Evolutionary conservation across 352 stramenopile genomes (phyloP).

Genomic region (Aphanomyces stellatus): DNA sequence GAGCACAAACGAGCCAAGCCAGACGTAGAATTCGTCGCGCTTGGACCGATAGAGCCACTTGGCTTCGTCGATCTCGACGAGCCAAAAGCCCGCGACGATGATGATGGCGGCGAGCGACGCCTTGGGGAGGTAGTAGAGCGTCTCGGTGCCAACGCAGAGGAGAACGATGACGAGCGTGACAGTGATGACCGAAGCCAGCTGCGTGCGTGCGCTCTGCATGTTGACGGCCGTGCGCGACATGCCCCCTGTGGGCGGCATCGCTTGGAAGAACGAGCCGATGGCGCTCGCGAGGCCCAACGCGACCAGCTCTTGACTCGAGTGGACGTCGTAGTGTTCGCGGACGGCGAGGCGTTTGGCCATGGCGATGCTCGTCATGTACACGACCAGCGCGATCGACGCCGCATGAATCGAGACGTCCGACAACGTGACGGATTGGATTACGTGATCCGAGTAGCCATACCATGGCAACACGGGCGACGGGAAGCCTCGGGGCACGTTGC

Average conservation of each 20-base stretch:
- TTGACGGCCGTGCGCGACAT: conserved; percentile 87
- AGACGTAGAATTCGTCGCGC: conserved; percentile 54
- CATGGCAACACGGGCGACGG: conserved; percentile 38
- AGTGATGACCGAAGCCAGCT: conserved; percentile 76
- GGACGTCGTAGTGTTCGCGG: conserved; percentile 65
- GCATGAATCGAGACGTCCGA: conserved; percentile 55
- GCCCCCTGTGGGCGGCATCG: conserved; percentile 82
- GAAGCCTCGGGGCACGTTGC: conserved; percentile 56
- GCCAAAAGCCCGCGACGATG: conserved; percentile 78
- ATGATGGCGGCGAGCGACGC: conserved; percentile 81
- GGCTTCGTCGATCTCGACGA: conserved; percentile 81
- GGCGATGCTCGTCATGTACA: conserved; percentile 86
- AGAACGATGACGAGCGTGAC: conserved; percentile 73
- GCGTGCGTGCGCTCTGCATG: conserved; percentile 77
- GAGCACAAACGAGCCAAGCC: conserved; percentile 45
- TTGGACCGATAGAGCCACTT: conserved; percentile 69
- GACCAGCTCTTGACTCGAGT: conserved; percentile 76
- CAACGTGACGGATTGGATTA: conserved; percentile 42
- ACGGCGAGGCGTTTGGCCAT: conserved; percentile 81
- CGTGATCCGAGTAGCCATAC: conserved; percentile 38
- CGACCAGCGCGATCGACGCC: conserved; percentile 73
- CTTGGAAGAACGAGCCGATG: conserved; percentile 72
- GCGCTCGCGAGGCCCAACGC: conserved; percentile 81
- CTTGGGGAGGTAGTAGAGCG: conserved; percentile 81
- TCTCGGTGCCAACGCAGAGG: conserved; percentile 70